A percentile compares a stretch with the other conserved stretches of the same genome.
These are phyloP conservation scores for Boletus edulis DNA, from an alignment of 768 basidiomycete genomes.

Conservation along the genomic window DNA sequence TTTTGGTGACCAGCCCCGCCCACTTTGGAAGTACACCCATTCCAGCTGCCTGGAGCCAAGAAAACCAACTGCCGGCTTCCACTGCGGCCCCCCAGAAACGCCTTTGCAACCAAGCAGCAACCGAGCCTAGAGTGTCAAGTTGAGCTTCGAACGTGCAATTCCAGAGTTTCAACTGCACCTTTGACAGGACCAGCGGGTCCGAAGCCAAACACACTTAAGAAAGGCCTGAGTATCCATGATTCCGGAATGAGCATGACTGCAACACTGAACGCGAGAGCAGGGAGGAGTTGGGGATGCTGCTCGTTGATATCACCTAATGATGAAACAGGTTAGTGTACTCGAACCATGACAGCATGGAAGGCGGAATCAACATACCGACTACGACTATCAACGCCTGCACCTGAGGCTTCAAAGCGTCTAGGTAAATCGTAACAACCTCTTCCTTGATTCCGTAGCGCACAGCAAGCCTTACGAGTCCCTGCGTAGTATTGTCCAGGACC, in stretches of 20 bases:
- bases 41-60: constrained; percentile 11
- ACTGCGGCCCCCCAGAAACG: too few species aligned
- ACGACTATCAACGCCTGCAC: constrained; percentile 2
- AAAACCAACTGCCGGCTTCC: too few species aligned
- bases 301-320: constrained; percentile 21
- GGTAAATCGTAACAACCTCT: not conserved
- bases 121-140: constrained; percentile 3
- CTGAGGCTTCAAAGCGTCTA: not conserved
- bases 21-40: constrained; percentile 9
- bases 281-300: constrained; percentile 8
- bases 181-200: constrained; percentile 13
- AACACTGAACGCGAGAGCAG: constrained; percentile 1
- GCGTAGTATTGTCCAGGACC: not conserved
- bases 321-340: not conserved
- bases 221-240: constrained; percentile 12
- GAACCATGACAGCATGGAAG: not conserved
- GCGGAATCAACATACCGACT: constrained; percentile 3
- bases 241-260: constrained; percentile 8
- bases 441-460: constrained; percentile 1
- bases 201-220: constrained; percentile 14
- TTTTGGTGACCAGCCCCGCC: not conserved
- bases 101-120: constrained; percentile 6
- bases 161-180: not conserved
- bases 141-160: not conserved
- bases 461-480: not conserved